phyloP scores from a whole-genome alignment of 768 basidiomycete genomes.

The Trametes elegans region DNA sequence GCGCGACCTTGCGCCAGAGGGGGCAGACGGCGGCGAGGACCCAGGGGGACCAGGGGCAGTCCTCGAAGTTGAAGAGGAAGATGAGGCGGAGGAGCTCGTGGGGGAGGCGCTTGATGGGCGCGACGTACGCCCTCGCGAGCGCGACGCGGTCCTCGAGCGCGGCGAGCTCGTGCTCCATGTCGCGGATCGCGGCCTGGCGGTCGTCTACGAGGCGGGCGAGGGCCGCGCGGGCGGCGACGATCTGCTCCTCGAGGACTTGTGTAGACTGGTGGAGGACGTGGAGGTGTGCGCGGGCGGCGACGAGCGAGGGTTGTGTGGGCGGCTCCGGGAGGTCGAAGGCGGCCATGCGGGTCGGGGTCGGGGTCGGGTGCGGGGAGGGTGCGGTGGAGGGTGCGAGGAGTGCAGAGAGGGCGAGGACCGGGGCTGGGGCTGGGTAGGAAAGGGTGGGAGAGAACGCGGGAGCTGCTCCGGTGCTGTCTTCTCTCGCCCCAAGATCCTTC shows the following conservation, averaged over 20 bases:
- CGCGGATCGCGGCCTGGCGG: constrained; percentile 50
- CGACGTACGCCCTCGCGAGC: constrained; percentile 60
- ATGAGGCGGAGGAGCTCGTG: constrained; percentile 71
- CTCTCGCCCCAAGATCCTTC: not conserved
- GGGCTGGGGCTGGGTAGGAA: not conserved
- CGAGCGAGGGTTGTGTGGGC: constrained; percentile 53
- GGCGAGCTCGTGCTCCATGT: constrained; percentile 49
- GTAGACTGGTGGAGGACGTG: constrained; percentile 26
- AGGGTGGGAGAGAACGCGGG: not conserved
- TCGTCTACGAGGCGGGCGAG: constrained; percentile 60
- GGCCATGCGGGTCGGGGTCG: constrained; percentile 27
- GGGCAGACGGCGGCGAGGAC: constrained; percentile 66
- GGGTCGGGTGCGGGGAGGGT: not conserved
- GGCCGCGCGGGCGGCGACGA: constrained; percentile 50
- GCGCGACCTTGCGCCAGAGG: constrained; percentile 62
- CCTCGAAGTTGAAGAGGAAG: constrained; percentile 67
- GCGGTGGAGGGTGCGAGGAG: not conserved
- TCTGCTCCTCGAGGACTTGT: constrained; percentile 42
- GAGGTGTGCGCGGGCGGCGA: constrained; percentile 51
- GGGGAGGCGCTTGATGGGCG: constrained; percentile 70
- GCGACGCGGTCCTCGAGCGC: constrained; percentile 47
- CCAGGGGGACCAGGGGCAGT: constrained; percentile 75
- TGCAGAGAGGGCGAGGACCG: not conserved
- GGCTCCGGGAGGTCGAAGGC: constrained; percentile 47
- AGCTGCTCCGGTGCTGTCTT: not conserved